Evolutionary conservation across 176 grass and related monocot species (phyloP), one percentile per base, ranked within the genome.

Genomic region (Avena eriantha): DNA sequence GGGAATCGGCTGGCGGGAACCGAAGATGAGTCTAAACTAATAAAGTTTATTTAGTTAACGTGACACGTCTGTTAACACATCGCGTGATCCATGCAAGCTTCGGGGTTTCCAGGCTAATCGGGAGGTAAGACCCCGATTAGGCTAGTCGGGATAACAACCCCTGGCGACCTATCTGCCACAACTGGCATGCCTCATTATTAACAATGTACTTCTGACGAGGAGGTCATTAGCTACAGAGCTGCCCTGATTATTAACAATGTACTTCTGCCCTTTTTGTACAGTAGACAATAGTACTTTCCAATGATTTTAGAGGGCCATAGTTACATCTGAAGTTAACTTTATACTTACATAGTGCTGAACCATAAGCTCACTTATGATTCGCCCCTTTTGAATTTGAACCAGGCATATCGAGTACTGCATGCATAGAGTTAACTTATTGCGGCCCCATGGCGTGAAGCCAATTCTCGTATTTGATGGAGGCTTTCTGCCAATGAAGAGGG

Each of bases 381-480:
- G 15, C 59, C 43, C 13, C 46, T 31, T 45, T 81, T 41, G 45
- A 88, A 84, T 82, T 73, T 90, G 56, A 87, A 89, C 59, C 83
- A 98, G 91, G 91, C 89, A 95, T 70, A 86, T 98, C 0, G 90
- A 90, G 14, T 98, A 98, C 76, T 98, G 95, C 86, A 98, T 98
- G 95, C 93, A 95, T 80, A 88, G 95, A 89, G 93, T 98, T 29
- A 93, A 98, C 65, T 72, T 98, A 83, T 81, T 95, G 80, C 86
- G 83, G 16, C 95, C 95, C 76, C 86, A 95, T 66, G 95, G 86
- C 0, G 83, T 98, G 77, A 95, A 90, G 83, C 95, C 93, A 76
- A 84, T 98, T 89, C 95, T 98, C 80, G 61, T 98, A 70, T 98
- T 98, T 91, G 95, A 95, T 69, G 95, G 95, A 78, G 95, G 93